A percentile compares a stretch with the other conserved stretches of the same genome.
phyloP scores from a whole-genome alignment of 352 stramenopile genomes.

The Phytophthora megakarya region DNA sequence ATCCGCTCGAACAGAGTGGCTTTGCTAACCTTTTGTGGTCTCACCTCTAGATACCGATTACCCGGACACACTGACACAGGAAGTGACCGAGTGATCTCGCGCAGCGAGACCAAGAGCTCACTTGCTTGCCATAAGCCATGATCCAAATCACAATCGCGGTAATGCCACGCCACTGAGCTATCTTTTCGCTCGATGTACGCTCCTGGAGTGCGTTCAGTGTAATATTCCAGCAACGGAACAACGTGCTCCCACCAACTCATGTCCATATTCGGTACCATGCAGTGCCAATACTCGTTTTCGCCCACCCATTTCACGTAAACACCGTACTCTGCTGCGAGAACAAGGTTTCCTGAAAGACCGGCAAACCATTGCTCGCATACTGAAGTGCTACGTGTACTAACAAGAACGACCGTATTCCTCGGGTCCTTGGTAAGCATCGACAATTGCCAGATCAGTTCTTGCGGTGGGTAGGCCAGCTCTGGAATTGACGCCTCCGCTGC shows the following conservation, averaged over 20 bases:
- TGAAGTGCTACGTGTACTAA: slow-evolving; percentile 67
- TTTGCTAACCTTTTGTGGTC: slow-evolving; percentile 83
- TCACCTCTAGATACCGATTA: slow-evolving; percentile 78
- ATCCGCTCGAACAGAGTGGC: slow-evolving; percentile 79
- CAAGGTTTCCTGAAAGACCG: slow-evolving; percentile 60
- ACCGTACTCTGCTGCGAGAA: slow-evolving; percentile 79
- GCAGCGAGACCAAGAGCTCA: slow-evolving; percentile 81
- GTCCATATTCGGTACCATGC: slow-evolving; percentile 84
- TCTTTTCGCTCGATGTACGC: slow-evolving; percentile 87
- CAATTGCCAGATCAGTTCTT: slow-evolving; percentile 86
- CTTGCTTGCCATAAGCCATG: slow-evolving; percentile 91
- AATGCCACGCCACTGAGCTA: slow-evolving; percentile 90
- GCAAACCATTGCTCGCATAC: slow-evolving; percentile 86
- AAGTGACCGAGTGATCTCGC: slow-evolving; percentile 73
- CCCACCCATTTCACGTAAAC: slow-evolving; percentile 82
- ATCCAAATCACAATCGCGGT: slow-evolving; percentile 87
- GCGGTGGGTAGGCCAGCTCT: slow-evolving; percentile 84
- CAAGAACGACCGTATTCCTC: slow-evolving; percentile 78
- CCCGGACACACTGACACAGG: slow-evolving; percentile 78
- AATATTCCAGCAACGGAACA: slow-evolving; percentile 78
- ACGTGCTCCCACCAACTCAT: slow-evolving; percentile 82
- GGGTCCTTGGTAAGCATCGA: slow-evolving; percentile 79
- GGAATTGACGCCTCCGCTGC: slow-evolving; percentile 83
- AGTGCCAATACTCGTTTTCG: slow-evolving; percentile 68
- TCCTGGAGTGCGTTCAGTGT: slow-evolving; percentile 82